These are phyloP conservation scores for Gomphus sp. DNA, from an alignment of 1,284 basidiomycete species.

Conservation along the genomic window DNA sequence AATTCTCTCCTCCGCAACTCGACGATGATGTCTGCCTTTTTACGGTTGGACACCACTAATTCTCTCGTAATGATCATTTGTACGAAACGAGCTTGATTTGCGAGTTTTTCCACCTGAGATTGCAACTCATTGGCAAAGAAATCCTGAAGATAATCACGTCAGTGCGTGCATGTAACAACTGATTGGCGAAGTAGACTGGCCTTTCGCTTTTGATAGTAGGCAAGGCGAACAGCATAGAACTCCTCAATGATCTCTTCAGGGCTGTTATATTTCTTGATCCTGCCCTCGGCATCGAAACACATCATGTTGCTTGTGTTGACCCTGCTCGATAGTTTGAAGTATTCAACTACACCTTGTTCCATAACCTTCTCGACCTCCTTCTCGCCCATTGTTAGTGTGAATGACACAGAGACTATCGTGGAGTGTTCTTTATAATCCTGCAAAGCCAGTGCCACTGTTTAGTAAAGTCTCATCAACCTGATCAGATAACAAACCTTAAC, in stretches of 20 bases:
- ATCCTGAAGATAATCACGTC: slow-evolving; percentile 42
- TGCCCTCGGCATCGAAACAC: slow-evolving; percentile 92
- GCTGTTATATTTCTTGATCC: slow-evolving; percentile 89
- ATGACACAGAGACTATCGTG: slow-evolving; percentile 89
- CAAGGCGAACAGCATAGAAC: slow-evolving; percentile 85
- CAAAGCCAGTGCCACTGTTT: neutral
- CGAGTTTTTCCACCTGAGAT: slow-evolving; percentile 73
- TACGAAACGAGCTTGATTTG: slow-evolving; percentile 96
- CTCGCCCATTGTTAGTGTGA: slow-evolving; percentile 75
- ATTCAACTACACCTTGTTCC: slow-evolving; percentile 81
- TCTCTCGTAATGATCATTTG: slow-evolving; percentile 91
- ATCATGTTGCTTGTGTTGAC: slow-evolving; percentile 97
- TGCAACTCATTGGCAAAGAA: slow-evolving; percentile 82
- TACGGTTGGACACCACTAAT: slow-evolving; percentile 88
- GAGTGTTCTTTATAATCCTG: slow-evolving; percentile 97
- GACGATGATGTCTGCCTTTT: slow-evolving; percentile 77
- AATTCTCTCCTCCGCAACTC: slow-evolving; percentile 85
- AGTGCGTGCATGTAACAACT: neutral
- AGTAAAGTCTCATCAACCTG: neutral
- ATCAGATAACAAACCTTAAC: slow-evolving; percentile 44
- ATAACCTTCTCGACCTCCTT: slow-evolving; percentile 84
- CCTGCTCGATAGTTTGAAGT: slow-evolving; percentile 84
- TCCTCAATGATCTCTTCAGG: slow-evolving; percentile 93
- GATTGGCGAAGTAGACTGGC: slow-evolving; percentile 28
- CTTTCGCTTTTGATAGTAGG: slow-evolving; percentile 94